Evolutionary conservation across 208 protist genomes (phyloP).

Genomic region (Trypanosoma melophagium): DNA sequence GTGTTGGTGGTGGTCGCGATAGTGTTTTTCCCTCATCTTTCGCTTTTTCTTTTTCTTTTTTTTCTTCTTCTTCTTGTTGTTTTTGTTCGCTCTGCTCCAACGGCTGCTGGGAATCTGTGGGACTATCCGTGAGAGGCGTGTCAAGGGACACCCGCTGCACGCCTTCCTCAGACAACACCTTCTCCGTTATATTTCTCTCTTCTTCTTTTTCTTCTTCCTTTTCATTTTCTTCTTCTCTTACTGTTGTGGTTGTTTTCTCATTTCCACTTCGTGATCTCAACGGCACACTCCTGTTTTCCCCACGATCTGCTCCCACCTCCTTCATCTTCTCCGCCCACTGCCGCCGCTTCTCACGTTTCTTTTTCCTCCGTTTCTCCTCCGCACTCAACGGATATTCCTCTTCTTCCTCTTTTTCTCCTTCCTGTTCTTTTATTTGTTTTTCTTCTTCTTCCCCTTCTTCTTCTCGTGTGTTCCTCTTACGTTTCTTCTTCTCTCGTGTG

Average conservation of each 20-base stretch:
- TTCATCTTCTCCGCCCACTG: not conserved
- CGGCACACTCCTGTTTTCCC: too few species aligned
- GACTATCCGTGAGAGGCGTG: constrained; percentile 4
- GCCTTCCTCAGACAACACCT: not conserved
- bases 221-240: constrained; percentile 13
- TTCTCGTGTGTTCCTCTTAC: not conserved
- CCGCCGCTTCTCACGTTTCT: constrained; percentile 7
- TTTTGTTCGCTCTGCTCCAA: not conserved
- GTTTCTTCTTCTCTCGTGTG: not conserved
- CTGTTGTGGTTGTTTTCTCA: constrained; percentile 1
- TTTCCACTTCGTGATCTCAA: not conserved
- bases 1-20: not conserved
- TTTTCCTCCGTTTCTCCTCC: constrained; percentile 11
- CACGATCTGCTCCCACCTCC: constrained; percentile 3
- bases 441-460: constrained; percentile 5
- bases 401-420: constrained; percentile 8
- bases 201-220: not conserved
- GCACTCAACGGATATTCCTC: not conserved
- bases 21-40: not conserved
- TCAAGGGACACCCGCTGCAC: not conserved
- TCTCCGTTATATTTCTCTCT: not conserved
- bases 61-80: not conserved
- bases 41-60: not conserved
- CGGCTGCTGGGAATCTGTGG: too few species aligned
- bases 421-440: constrained; percentile 14